phyloP scores from a whole-genome alignment of 1,284 basidiomycete genomes.

The Naganishia cerealis region DNA sequence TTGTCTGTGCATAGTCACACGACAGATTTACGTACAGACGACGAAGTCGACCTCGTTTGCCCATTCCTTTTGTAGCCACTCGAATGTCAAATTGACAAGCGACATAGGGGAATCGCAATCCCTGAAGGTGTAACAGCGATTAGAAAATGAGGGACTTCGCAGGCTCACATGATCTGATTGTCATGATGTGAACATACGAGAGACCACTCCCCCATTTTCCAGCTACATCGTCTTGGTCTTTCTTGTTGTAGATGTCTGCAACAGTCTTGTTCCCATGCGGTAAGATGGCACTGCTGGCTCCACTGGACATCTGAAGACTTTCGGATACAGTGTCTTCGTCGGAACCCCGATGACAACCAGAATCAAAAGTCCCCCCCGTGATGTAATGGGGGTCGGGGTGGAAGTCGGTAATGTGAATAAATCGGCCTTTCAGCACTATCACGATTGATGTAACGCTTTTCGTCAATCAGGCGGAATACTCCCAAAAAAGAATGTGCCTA shows the following conservation, averaged over 20 bases:
- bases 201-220: constrained; percentile 49
- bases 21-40: constrained; percentile 61
- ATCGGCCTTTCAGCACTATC: constrained; percentile 47
- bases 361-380: constrained; percentile 46
- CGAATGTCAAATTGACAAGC: constrained; percentile 76
- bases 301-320: constrained; percentile 36
- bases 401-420: constrained; percentile 54
- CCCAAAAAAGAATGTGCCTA: neutral
- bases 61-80: constrained; percentile 78
- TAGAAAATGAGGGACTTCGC: neutral
- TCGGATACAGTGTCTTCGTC: constrained; percentile 25
- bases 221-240: constrained; percentile 36
- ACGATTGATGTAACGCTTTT: too few relatives aligned
- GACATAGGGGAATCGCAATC: constrained; percentile 81
- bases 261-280: constrained; percentile 36
- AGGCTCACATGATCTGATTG: neutral
- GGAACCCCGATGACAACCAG: constrained; percentile 46
- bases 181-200: constrained; percentile 42
- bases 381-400: constrained; percentile 54
- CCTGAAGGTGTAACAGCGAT: constrained; percentile 54
- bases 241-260: constrained; percentile 31
- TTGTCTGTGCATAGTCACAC: neutral
- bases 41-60: constrained; percentile 84
- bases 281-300: neutral
- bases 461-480: neutral